phyloP scores from a whole-genome alignment of 148 eudicot genomes.

The Simmondsia chinensis region DNA sequence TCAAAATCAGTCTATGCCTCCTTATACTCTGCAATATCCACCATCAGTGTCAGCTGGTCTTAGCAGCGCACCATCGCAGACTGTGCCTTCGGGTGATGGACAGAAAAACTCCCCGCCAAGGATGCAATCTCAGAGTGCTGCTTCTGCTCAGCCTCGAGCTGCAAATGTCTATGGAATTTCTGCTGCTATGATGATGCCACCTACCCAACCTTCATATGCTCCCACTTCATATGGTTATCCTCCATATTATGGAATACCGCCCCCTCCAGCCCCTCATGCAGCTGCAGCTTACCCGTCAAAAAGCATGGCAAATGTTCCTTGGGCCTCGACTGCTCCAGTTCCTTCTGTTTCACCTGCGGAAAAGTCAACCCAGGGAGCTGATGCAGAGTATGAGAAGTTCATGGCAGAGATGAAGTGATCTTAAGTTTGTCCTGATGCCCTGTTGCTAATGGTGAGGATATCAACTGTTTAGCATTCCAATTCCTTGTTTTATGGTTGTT shows the following conservation, averaged over 20 bases:
- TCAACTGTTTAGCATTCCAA: too few species aligned
- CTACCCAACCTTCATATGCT: constrained; percentile 37
- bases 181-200: constrained; percentile 25
- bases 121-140: constrained; percentile 45
- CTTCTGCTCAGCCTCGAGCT: constrained; percentile 30
- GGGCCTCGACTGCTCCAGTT: constrained; percentile 58
- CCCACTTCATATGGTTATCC: constrained; percentile 45
- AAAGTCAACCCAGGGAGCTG: constrained; percentile 35
- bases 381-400: constrained; percentile 78
- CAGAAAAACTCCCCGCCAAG: constrained; percentile 56
- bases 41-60: constrained; percentile 27
- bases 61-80: constrained; percentile 29
- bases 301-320: constrained; percentile 53
- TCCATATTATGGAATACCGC: constrained; percentile 54
- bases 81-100: constrained; percentile 33
- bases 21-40: constrained; percentile 53
- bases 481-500: background rate
- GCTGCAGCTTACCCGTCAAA: constrained; percentile 34
- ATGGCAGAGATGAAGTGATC: constrained; percentile 75
- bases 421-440: background rate
- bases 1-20: constrained; percentile 43
- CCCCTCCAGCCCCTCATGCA: constrained; percentile 55
- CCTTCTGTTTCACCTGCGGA: constrained; percentile 48
- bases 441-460: constrained; percentile 19
- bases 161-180: constrained; percentile 36